phyloP scores from a whole-genome alignment of 2,329 filamentous ascomycete genomes.

The Boeremia exigua region DNA sequence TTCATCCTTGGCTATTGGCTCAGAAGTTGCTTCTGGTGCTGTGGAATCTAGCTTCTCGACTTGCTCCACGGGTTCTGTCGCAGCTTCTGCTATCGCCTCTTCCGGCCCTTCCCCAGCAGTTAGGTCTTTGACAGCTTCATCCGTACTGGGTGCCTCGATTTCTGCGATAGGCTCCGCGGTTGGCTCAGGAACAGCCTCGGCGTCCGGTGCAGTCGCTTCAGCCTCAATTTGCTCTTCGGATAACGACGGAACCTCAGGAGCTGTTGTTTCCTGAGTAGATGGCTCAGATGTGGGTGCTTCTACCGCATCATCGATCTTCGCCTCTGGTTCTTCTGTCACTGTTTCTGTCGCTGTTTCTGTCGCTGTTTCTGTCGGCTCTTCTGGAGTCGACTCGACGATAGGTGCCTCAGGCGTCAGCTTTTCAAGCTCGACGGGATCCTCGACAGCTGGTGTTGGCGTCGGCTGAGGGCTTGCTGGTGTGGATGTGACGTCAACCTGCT shows the following conservation, averaged over 20 bases:
- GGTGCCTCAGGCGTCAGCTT: constrained; percentile 26
- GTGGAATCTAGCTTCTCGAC: background rate
- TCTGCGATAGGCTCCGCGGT: background rate
- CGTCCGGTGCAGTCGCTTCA: constrained; percentile 8
- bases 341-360: constrained; percentile 11
- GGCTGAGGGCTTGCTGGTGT: constrained; percentile 35
- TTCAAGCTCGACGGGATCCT: constrained; percentile 27
- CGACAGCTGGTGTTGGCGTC: constrained; percentile 21
- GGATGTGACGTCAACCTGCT: constrained; percentile 36
- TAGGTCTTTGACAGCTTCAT: background rate
- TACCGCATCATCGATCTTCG: constrained; percentile 25
- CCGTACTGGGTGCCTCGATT: background rate
- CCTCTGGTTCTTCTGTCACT: constrained; percentile 25
- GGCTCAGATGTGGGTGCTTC: constrained; percentile 28
- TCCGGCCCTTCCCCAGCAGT: background rate
- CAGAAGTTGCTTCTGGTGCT: background rate
- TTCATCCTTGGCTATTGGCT: constrained; percentile 4
- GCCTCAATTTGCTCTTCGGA: constrained; percentile 12
- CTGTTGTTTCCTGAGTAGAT: constrained; percentile 14
- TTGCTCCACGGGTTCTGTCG: constrained; percentile 3
- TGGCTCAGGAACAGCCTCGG: constrained; percentile 12
- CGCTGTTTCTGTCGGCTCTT: constrained; percentile 9
- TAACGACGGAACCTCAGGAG: constrained; percentile 8
- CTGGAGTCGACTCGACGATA: constrained; percentile 24
- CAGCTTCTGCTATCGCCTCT: background rate